Base-by-base conservation (phyloP, 371 early-diverging fungal species). In the Basidiobolus meristosporus region DNA sequence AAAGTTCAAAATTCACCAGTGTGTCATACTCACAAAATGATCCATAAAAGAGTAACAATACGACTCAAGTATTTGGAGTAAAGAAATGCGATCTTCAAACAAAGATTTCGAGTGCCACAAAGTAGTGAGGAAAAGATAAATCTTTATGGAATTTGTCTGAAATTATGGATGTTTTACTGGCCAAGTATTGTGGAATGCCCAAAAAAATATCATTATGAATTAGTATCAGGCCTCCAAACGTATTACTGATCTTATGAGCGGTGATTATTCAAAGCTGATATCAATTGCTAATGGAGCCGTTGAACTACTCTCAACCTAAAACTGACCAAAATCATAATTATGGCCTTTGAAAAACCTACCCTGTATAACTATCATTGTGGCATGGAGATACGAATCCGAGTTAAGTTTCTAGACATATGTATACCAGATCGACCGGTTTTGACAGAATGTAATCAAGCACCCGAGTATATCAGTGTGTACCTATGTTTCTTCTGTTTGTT, bases 321-420 rank as follows among this genome's bases (percentile, higher is more conserved):
- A n/a, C n/a, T n/a, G n/a, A n/a, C n/a, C n/a, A n/a, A n/a, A n/a
- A n/a, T n/a, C n/a, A n/a, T n/a, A n/a, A n/a, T n/a, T n/a, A n/a
- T n/a, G n/a, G n/a, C n/a, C n/a, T n/a, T n/a, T n/a, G n/a, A n/a
- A n/a, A n/a, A n/a, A n/a, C n/a, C n/a, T n/a, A n/a, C n/a, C n/a
- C n/a, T n/a, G n/a, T 89, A 65, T 52, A 58, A 68, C 2, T 90
- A 79, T 48, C 73, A 78, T 46, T 38, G 54, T 3, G 53, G 46
- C 7, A 73, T 87, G 77, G 64, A 63, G 41, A 47, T 56, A 9
- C 88, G 88, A 87, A 50, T 77, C 28, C 63, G 77, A 15, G n/a
- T n/a, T n/a, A n/a, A n/a, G n/a, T n/a, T n/a, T n/a, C n/a, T n/a
- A n/a, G n/a, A n/a, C n/a, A n/a, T n/a, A n/a, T n/a, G n/a, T n/a